Conservation (phyloP, 2,329 filamentous ascomycete genomes). For the Pestalotiopsis sp. region DNA sequence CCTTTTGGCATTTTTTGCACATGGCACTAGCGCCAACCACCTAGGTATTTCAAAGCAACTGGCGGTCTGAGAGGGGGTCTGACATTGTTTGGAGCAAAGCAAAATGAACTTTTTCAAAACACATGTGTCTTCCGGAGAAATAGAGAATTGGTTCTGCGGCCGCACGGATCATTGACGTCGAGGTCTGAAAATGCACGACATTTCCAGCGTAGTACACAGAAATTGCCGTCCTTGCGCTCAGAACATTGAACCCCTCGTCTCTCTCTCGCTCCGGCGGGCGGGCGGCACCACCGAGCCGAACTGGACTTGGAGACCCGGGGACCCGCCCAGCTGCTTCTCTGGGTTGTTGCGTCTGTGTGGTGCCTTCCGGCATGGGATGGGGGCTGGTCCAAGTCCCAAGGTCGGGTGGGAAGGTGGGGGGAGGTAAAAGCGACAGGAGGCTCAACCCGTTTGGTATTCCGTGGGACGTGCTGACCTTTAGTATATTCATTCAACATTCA, state of each 20-base stretch:
- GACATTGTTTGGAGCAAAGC: too few species aligned
- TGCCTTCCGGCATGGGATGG: neutral
- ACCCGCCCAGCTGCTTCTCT: neutral
- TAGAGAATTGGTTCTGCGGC: neutral
- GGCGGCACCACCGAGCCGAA: neutral
- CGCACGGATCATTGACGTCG: neutral
- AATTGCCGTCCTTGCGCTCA: neutral
- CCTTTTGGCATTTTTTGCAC: neutral
- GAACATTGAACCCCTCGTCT: neutral
- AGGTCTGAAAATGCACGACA: neutral
- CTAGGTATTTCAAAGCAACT: neutral
- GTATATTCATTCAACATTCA: too few species aligned
- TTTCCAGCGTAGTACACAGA: neutral
- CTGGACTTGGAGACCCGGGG: neutral
- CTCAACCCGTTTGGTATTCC: neutral
- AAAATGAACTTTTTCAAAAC: neutral
- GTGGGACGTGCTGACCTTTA: neutral
- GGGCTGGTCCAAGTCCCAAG: neutral
- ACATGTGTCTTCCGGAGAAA: neutral
- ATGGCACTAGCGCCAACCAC: constrained; percentile 1
- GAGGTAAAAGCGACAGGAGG: neutral
- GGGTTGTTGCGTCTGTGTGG: neutral
- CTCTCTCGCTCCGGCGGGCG: neutral
- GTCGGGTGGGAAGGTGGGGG: neutral
- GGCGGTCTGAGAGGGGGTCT: neutral